Conservation (phyloP, 83 land plant genomes). For the Diphasiastrum complanatum region DNA sequence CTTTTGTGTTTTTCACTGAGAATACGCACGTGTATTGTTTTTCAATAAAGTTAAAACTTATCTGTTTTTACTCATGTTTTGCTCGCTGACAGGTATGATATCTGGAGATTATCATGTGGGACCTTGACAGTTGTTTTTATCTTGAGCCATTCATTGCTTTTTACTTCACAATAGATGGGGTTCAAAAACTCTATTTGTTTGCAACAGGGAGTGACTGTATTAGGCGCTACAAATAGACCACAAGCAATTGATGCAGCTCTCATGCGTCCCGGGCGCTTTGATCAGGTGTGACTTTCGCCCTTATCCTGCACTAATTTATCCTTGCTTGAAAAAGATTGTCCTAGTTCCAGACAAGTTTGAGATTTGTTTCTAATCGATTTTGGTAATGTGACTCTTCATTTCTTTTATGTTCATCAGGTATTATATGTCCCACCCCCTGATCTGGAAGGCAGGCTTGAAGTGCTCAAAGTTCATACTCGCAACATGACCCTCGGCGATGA, state of each 20-base stretch:
- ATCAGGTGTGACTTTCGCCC: conserved; percentile 42
- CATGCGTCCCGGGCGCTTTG: conserved; percentile 92
- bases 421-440: conserved; percentile 80
- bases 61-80: too few relatives aligned
- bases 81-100: too few relatives aligned
- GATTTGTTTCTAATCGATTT: neutral
- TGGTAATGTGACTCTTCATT: neutral
- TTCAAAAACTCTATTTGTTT: neutral
- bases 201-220: conserved; percentile 75
- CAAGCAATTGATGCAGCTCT: conserved; percentile 82
- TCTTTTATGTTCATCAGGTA: conserved; percentile 31
- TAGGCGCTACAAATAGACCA: conserved; percentile 93
- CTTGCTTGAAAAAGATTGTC: neutral
- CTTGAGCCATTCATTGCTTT: neutral
- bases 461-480: conserved; percentile 61
- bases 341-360: neutral
- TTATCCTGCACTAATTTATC: neutral
- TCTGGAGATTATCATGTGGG: too few relatives aligned
- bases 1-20: neutral
- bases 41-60: too few relatives aligned
- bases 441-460: conserved; percentile 48
- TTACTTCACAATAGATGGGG: neutral
- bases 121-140: too few relatives aligned
- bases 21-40: too few relatives aligned
- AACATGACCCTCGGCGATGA: conserved; percentile 44